Evolutionary conservation across 2,329 filamentous ascomycete species (phyloP), one percentile per base, ranked within the genome.

Genomic region (Penicillium expansum): DNA sequence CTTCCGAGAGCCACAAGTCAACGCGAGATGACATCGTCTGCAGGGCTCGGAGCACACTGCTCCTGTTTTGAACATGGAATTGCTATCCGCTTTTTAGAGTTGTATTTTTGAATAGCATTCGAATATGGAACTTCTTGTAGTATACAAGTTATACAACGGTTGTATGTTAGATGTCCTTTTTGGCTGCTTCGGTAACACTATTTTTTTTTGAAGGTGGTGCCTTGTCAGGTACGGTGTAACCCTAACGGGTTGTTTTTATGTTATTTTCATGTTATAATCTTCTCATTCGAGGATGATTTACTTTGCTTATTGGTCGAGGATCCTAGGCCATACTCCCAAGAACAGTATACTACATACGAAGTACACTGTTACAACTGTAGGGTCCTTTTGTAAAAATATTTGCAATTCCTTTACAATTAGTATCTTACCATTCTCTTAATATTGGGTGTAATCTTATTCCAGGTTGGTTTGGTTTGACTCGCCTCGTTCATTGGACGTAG

Each of bases 41-140:
- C 57, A 59, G 49, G 48, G 32, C 39, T 58, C 63, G 63, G 63
- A 66, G 62, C 57, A 66, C 56, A 54, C 50, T 65, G 61, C 63
- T 66, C 62, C 63, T 59, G 22, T 27, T 33, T 35, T 29, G 35
- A n/a, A 35, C 20, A 50, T 52, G 32, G 38, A 32, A 18, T 39
- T 53, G 24, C 22, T 29, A 52, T 38, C 24, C 41, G 24, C n/a
- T 53, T 47, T 37, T 30, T 32, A 18, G 18, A 18, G 48, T 51
- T 24, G 47, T 22, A 39, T 44, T 44, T 43, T 7, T 10, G 43
- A 20, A 47, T 18, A 13, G 2, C 18, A 16, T 29, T 29, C 4
- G 27, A 5, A 24, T 5, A 29, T 29, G n/a, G n/a, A n/a, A n/a
- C 16, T 18, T 16, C 16, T 11, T 29, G 14, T 42, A 37, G 7